Evolutionary conservation across 768 basidiomycete species (phyloP).

Genomic region (Trametes cubensis): DNA sequence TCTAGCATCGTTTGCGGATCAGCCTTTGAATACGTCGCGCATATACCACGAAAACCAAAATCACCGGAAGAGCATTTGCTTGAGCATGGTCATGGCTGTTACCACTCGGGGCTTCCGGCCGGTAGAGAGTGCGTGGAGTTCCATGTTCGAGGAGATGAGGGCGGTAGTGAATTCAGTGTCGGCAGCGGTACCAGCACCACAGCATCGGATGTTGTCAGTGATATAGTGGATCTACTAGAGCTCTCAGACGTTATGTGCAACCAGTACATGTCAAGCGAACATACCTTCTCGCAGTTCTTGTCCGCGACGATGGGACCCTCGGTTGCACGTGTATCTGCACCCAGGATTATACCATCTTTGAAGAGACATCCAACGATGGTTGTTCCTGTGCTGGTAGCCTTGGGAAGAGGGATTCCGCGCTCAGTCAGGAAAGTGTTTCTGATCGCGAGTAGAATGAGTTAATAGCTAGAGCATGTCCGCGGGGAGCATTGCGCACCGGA

Average conservation of each 20-base stretch:
- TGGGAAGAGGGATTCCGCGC: constrained; percentile 75
- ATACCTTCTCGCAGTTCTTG: constrained; percentile 99
- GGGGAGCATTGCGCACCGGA: constrained; percentile 49
- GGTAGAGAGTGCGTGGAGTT: constrained; percentile 87
- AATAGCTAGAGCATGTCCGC: background rate
- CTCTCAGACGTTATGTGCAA: background rate
- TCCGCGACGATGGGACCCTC: constrained; percentile 94
- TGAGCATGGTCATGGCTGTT: constrained; percentile 98
- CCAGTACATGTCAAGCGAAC: constrained; percentile 19
- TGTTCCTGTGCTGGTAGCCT: constrained; percentile 91
- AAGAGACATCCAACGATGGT: constrained; percentile 97
- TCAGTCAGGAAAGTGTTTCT: constrained; percentile 75
- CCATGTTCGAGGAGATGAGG: constrained; percentile 94
- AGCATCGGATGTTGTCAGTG: constrained; percentile 93
- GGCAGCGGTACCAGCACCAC: constrained; percentile 98
- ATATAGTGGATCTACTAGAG: constrained; percentile 88
- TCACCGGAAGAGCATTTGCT: constrained; percentile 87
- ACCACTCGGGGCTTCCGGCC: constrained; percentile 92
- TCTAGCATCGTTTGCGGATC: constrained; percentile 41
- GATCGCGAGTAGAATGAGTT: background rate
- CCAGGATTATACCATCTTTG: constrained; percentile 89
- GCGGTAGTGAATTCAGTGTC: constrained; percentile 96
- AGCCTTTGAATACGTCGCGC: no score
- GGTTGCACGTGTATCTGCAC: constrained; percentile 96
- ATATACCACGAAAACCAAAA: no score